Base-by-base conservation (phyloP, 768 basidiomycete genomes). In the Nevesoporus exiguus region DNA sequence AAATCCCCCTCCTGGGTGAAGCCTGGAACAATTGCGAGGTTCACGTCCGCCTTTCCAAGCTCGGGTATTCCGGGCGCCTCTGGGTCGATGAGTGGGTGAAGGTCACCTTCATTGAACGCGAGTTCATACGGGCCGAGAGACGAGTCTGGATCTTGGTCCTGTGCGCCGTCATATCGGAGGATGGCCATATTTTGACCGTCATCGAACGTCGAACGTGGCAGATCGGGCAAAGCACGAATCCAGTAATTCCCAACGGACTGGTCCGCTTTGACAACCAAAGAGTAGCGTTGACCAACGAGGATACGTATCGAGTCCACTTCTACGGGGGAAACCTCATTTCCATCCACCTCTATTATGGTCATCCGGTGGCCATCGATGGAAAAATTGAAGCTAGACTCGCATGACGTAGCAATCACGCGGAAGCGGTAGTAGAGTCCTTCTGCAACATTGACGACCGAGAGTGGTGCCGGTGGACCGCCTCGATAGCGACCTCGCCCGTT, bases 211-310 rank as follows among this genome's bases (percentile, higher is more conserved):
- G 49, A 7, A 33, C 3, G 1, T 21, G 30, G 22, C 25, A 78
- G 68, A 70, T 45, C 68, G 52, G 15, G 73, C 67, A 43, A 68
- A 0, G 79, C 74, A 24, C 79, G 76, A 34, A 82, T 72, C 80
- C 80, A 84, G 62, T 83, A 85, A 60, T 82, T 85, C 8, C 67
- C 72, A 24, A 77, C 63, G 0, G 81, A n/a, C n/a, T n/a, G n/a
- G n/a, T n/a, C n/a, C n/a, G 77, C 3, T 61, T 60, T 49, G 25
- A 51, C 17, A 14, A 51, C 49, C 4, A 51, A 40, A 8, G 49
- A 51, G 17, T 51, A 51, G n/a, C 42, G 43, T 36, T 81, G 79
- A 10, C 70, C 68, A 55, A 27, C 36, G 27, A 43, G 17, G 31
- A 51, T 9, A 7, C 3, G 17, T 15, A 51, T 3, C 1, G n/a